Conservation (phyloP, 2,329 filamentous ascomycete genomes). For the Botrytis hyacinthi region DNA sequence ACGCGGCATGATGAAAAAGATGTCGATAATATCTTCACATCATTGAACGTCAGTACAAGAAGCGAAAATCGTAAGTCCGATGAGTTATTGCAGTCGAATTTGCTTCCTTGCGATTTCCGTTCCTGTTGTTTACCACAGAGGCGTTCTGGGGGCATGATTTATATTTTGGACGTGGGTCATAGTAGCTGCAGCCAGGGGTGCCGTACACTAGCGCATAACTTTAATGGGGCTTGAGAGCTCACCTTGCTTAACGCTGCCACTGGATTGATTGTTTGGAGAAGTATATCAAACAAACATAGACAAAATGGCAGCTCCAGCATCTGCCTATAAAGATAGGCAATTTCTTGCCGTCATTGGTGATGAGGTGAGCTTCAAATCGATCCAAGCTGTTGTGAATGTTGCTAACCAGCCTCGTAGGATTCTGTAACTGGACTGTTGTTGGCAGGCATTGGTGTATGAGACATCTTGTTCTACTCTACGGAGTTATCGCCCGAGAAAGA, state of each 20-base stretch:
- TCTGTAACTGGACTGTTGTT: conserved; percentile 94
- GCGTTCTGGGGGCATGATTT: conserved; percentile 3
- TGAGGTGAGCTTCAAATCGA: conserved; percentile 58
- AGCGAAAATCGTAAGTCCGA: neutral
- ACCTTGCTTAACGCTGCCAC: conserved; percentile 18
- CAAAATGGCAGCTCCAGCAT: conserved; percentile 57
- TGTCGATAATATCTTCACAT: conserved; percentile 9
- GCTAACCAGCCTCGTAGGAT: conserved; percentile 58
- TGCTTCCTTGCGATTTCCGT: conserved; percentile 9
- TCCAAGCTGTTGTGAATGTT: conserved; percentile 14
- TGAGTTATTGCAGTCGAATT: neutral
- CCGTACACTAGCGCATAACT: conserved; percentile 6
- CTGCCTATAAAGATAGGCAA: conserved; percentile 77
- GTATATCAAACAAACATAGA: conserved; percentile 19
- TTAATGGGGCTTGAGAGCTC: conserved; percentile 20
- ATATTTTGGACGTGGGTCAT: conserved; percentile 13
- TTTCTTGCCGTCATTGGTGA: conserved; percentile 98
- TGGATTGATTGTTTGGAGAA: conserved; percentile 13
- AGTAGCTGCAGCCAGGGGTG: conserved; percentile 19
- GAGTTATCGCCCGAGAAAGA: neutral
- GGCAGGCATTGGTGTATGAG: conserved; percentile 84
- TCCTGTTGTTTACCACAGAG: conserved; percentile 10
- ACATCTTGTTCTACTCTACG: conserved; percentile 8
- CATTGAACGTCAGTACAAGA: neutral
- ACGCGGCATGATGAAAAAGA: conserved; percentile 58